phyloP scores from a whole-genome alignment of 257 asterid species.

The Nicotiana noctiflora region DNA sequence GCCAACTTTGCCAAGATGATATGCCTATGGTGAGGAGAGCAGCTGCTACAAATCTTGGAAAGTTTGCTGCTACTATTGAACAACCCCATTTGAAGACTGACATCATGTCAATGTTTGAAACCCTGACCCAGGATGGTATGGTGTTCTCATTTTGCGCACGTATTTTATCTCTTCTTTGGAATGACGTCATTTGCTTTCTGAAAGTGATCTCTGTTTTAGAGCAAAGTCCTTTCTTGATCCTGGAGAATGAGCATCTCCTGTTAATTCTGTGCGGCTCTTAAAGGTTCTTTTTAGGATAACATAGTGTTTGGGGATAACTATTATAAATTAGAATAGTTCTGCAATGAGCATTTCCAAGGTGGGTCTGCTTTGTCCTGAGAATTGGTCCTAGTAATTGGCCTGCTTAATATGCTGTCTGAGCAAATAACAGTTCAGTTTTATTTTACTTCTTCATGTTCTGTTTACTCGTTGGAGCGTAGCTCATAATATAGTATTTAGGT shows the following conservation, averaged over 20 bases:
- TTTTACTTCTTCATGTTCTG: not conserved
- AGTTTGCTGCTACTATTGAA: conserved; percentile 37
- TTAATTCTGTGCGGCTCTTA: not conserved
- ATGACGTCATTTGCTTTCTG: not conserved
- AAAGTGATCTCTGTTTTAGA: not conserved
- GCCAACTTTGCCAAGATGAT: conserved; percentile 39
- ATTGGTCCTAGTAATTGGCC: not conserved
- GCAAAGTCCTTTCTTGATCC: not conserved
- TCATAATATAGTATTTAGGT: not conserved
- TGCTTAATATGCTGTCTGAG: not conserved
- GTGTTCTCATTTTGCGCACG: not conserved
- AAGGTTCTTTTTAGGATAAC: not conserved
- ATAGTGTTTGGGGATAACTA: not conserved
- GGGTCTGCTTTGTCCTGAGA: not conserved
- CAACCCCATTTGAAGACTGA: conserved; percentile 29
- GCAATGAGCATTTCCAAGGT: not conserved
- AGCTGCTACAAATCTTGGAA: conserved; percentile 35
- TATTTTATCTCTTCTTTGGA: not conserved
- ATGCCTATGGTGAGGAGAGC: conserved; percentile 45
- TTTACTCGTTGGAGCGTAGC: not conserved
- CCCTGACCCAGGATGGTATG: conserved; percentile 77
- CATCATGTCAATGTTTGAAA: conserved; percentile 64
- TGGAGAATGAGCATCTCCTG: not conserved
- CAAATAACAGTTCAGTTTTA: not conserved
- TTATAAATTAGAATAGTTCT: not conserved